Conservation (phyloP, 2,329 filamentous ascomycete genomes). For the Fusarium incarnatum region DNA sequence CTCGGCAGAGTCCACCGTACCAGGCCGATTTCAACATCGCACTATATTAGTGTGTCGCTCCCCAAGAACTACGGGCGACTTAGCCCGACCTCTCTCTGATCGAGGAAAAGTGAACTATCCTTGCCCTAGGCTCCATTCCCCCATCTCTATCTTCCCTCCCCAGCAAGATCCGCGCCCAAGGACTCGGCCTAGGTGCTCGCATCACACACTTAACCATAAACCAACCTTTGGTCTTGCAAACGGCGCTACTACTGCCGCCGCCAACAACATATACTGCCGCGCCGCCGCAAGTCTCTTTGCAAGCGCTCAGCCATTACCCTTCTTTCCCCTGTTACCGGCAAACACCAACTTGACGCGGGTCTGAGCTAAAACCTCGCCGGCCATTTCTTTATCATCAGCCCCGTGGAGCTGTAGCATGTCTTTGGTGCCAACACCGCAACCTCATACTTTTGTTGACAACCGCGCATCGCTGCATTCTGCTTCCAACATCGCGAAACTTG, state of each 20-base stretch:
- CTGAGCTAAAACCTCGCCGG: conserved; percentile 50
- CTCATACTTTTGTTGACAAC: conserved; percentile 49
- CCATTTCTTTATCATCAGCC: conserved; percentile 46
- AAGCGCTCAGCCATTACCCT: conserved; percentile 48
- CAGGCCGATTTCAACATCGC: conserved; percentile 50
- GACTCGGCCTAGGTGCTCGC: conserved; percentile 50
- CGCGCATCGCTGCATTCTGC: conserved; percentile 41
- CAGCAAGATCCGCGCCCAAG: conserved; percentile 51
- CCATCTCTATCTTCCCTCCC: conserved; percentile 44
- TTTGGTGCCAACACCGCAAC: conserved; percentile 51
- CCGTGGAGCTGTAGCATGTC: conserved; percentile 52
- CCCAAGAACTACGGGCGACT: conserved; percentile 51
- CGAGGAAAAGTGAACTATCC: conserved; percentile 48
- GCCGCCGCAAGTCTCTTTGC: conserved; percentile 49
- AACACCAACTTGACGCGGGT: conserved; percentile 50
- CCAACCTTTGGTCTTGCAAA: conserved; percentile 46
- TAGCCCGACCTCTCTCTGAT: conserved; percentile 50
- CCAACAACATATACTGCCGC: conserved; percentile 53
- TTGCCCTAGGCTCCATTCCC: conserved; percentile 47
- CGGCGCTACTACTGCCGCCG: conserved; percentile 51
- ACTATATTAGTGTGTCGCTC: conserved; percentile 57
- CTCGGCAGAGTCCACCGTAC: conserved; percentile 50
- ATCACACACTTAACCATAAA: conserved; percentile 51
- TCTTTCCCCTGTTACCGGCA: conserved; percentile 46
- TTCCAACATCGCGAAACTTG: conserved; percentile 38